Evolutionary conservation across 345 rosid species (phyloP), one percentile per base, ranked within the genome.

Genomic region (Boechera divaricarpa): DNA sequence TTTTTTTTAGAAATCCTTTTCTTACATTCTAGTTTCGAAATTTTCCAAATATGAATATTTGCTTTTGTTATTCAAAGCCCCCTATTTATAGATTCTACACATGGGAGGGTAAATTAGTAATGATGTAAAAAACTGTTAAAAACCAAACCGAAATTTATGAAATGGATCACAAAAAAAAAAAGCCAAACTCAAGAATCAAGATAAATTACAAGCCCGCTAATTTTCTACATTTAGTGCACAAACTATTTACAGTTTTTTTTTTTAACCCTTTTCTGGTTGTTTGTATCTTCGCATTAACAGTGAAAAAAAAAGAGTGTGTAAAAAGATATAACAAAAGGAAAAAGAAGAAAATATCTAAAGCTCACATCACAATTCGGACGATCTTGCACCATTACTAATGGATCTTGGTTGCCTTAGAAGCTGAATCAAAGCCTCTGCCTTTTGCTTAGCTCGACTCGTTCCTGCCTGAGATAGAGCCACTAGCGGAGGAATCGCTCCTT

Each of bases 401-500:
- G 96, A 89, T 89, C 97, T 90, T 73, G 96, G 95, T 81, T 87
- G 98, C 84, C 99, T 90, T 24, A 92, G 81, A 62, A 94, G 90
- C 79, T 87, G 84, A 62, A 86, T 88, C 74, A 94, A 80, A 49
- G 88, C 67, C 86, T 88, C 91, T 13, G 97, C 97, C 91, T 92
- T 92, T 79, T 82, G 91, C 79, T 92, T 95, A 45, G 94, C 91
- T 84, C 99, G 91, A 81, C 79, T 86, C 9, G 98, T 86, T 79
- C 94, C 96, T 76, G 90, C 84, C 79, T 92, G 97, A 7, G 98
- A 84, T 63, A 89, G 77, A 56, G 91, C 89, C 38, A 91, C 94
- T 56, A 95, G 79, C n/a, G 98, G 94, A 52, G 99, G 98, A 29
- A 95, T 90, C 26, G 96, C 97, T 63, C 99, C 99, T 84, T 95